Conservation (phyloP, 192 early-diverging fungal species). For the Entomortierella lignicola region DNA sequence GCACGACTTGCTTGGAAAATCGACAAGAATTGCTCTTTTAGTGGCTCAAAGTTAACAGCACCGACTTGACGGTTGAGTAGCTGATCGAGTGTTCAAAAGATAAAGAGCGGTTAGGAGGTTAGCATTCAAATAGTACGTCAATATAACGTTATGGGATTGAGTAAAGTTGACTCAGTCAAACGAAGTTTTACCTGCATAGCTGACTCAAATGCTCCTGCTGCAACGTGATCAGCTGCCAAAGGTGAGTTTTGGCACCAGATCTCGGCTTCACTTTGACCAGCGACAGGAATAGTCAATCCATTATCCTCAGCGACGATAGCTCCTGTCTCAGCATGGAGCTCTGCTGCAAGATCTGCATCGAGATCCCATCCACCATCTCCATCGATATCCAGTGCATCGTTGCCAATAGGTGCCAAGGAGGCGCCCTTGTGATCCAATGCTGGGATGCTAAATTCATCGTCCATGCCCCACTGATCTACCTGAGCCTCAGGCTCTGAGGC, state of each 20-base stretch:
- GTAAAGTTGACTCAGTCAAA: no score
- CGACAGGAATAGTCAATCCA: slow-evolving; percentile 63
- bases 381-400: slow-evolving; percentile 55
- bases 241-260: slow-evolving; percentile 88
- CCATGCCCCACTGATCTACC: slow-evolving; percentile 79
- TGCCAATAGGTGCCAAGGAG: slow-evolving; percentile 35
- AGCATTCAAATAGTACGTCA: not conserved
- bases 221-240: slow-evolving; percentile 92
- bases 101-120: not conserved
- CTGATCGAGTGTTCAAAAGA: slow-evolving; percentile 33
- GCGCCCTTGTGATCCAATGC: slow-evolving; percentile 50
- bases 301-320: slow-evolving; percentile 68
- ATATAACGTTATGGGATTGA: no score
- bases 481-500: slow-evolving; percentile 72
- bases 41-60: slow-evolving; percentile 89
- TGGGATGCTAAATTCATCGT: slow-evolving; percentile 77
- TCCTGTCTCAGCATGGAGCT: slow-evolving; percentile 73
- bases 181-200: slow-evolving; percentile 83
- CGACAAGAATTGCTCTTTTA: slow-evolving; percentile 89
- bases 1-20: slow-evolving; percentile 83
- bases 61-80: slow-evolving; percentile 94
- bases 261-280: slow-evolving; percentile 77
- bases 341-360: slow-evolving; percentile 80
- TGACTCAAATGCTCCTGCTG: slow-evolving; percentile 93
- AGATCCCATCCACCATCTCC: slow-evolving; percentile 84